Conservation (phyloP, 129 eudicot genomes). For the Smallanthus sonchifolius region DNA sequence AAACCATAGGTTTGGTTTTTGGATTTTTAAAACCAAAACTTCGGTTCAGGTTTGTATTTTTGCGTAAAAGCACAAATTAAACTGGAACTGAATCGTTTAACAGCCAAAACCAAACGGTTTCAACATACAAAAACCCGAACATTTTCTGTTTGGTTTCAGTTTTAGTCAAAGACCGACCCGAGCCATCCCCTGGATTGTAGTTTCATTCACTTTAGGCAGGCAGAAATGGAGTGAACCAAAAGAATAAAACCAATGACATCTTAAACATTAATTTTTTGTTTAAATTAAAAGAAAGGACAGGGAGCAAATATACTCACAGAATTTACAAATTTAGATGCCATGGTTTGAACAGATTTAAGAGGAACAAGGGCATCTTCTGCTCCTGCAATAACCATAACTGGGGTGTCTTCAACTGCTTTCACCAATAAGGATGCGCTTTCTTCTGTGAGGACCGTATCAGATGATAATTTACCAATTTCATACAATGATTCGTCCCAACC, state of each 20-base stretch:
- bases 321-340: constrained; percentile 85
- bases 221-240: background rate
- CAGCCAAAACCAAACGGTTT: background rate
- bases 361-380: constrained; percentile 93
- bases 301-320: constrained; percentile 56
- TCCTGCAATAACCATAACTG: constrained; percentile 78
- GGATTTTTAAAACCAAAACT: background rate
- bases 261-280: background rate
- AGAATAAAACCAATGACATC: background rate
- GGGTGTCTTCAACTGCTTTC: constrained; percentile 64
- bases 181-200: background rate
- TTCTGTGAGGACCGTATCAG: constrained; percentile 68
- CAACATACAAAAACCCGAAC: background rate
- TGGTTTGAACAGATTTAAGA: constrained; percentile 59
- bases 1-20: background rate
- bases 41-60: background rate
- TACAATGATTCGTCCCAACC: constrained; percentile 98
- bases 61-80: background rate
- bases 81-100: background rate
- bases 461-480: constrained; percentile 82
- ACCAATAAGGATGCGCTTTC: constrained; percentile 59
- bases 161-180: background rate
- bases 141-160: background rate
- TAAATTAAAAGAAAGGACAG: background rate
- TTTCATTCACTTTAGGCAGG: constrained; percentile 1